A percentile compares a stretch with the other conserved stretches of the same genome.
Conservation (phyloP, 148 eudicot genomes). For the Rhododendron mucronatum region DNA sequence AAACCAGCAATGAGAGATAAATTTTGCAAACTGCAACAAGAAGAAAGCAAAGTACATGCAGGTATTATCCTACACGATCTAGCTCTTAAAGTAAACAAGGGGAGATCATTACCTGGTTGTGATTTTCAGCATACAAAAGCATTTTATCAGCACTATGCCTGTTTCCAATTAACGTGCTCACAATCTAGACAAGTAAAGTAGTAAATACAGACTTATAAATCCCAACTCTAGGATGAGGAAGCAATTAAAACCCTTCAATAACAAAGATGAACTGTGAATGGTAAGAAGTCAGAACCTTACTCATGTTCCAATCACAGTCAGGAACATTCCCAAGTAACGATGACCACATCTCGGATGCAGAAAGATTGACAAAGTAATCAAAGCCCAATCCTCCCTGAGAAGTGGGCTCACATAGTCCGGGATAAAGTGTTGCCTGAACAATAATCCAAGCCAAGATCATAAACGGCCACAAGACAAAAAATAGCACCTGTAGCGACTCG, state of each 20-base stretch:
- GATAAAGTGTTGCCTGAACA: slow-evolving; percentile 75
- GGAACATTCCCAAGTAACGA: slow-evolving; percentile 69
- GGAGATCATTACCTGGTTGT: slow-evolving; percentile 64
- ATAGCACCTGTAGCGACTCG: background rate
- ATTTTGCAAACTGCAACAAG: background rate
- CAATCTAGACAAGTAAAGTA: slow-evolving; percentile 43
- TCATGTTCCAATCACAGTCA: slow-evolving; percentile 88
- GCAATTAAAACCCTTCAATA: background rate
- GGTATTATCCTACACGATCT: background rate
- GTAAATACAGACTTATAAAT: background rate
- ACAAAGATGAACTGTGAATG: background rate
- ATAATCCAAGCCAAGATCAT: slow-evolving; percentile 14
- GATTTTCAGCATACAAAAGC: slow-evolving; percentile 93
- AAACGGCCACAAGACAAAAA: background rate
- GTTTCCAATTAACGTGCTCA: slow-evolving; percentile 62
- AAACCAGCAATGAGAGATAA: slow-evolving; percentile 1
- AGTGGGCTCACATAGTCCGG: slow-evolving; percentile 88
- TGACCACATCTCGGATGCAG: slow-evolving; percentile 89
- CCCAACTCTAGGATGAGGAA: background rate
- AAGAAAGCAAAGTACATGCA: background rate
- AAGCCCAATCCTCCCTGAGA: slow-evolving; percentile 97
- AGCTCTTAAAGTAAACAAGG: background rate
- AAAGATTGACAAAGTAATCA: slow-evolving; percentile 85
- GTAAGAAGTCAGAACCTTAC: slow-evolving; percentile 52
- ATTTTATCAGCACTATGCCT: slow-evolving; percentile 56